Evolutionary conservation across 2,329 filamentous ascomycete species (phyloP).

Genomic region (Colletotrichum tamarilloi): DNA sequence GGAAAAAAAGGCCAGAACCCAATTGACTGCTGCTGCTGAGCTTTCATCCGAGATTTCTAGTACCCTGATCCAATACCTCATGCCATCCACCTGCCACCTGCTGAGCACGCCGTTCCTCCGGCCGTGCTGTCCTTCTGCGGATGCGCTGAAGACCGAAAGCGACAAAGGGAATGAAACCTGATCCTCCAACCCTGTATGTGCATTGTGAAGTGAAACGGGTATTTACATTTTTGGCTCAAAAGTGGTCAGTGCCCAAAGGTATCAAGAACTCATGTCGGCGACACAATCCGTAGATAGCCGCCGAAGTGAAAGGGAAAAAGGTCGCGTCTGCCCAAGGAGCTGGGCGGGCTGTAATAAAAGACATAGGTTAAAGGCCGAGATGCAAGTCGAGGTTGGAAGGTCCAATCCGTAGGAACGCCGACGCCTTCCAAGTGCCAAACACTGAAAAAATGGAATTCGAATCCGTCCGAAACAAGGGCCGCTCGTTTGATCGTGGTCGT

Average conservation of each 20-base stretch:
- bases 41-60: slow-evolving; percentile 15
- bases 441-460: slow-evolving; percentile 16
- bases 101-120: slow-evolving; percentile 12
- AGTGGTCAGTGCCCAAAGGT: slow-evolving; percentile 29
- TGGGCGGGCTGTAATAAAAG: slow-evolving; percentile 30
- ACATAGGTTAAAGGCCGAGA: slow-evolving; percentile 20
- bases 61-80: slow-evolving; percentile 14
- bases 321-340: slow-evolving; percentile 26
- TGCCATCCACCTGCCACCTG: slow-evolving; percentile 5
- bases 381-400: slow-evolving; percentile 14
- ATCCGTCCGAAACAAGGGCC: slow-evolving; percentile 22
- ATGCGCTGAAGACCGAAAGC: slow-evolving; percentile 9
- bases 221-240: slow-evolving; percentile 32
- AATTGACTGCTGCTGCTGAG: not conserved
- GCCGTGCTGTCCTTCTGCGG: slow-evolving; percentile 11
- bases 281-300: slow-evolving; percentile 18
- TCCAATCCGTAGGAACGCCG: slow-evolving; percentile 33
- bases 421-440: slow-evolving; percentile 32
- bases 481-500: slow-evolving; percentile 21
- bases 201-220: slow-evolving; percentile 27
- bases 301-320: not conserved
- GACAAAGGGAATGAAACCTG: slow-evolving; percentile 7
- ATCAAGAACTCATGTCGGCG: slow-evolving; percentile 27
- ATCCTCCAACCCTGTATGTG: slow-evolving; percentile 13
- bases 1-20: not conserved